phyloP scores from a whole-genome alignment of 805 yeast genomes.

The Myxozyma monticola region DNA sequence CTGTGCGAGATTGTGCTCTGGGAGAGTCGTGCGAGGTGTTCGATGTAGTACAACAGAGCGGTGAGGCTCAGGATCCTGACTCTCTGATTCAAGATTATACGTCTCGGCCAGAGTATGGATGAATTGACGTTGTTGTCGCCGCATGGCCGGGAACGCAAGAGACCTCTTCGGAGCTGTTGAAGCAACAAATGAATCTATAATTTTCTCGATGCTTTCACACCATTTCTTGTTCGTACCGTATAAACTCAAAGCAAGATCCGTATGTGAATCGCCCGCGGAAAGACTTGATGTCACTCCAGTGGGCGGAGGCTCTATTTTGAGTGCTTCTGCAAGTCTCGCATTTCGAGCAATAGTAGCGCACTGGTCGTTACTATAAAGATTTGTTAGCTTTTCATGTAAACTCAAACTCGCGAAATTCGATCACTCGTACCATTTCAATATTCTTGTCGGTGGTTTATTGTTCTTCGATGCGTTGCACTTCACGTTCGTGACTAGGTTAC shows the following conservation, averaged over 20 bases:
- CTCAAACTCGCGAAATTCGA: background rate
- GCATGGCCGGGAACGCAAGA: slow-evolving; percentile 74
- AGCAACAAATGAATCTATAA: slow-evolving; percentile 51
- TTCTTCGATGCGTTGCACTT: slow-evolving; percentile 55
- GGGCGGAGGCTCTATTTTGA: slow-evolving; percentile 49
- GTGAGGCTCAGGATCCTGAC: slow-evolving; percentile 80
- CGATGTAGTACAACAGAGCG: slow-evolving; percentile 64
- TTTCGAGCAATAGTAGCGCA: slow-evolving; percentile 66
- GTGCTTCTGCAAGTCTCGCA: slow-evolving; percentile 61
- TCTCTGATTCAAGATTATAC: slow-evolving; percentile 61
- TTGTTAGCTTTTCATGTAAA: no score
- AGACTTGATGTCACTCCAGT: slow-evolving; percentile 8
- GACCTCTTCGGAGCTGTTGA: slow-evolving; percentile 40
- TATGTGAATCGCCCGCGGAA: slow-evolving; percentile 41
- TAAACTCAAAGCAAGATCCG: slow-evolving; percentile 48
- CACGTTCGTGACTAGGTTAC: slow-evolving; percentile 49
- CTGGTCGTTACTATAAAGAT: slow-evolving; percentile 54
- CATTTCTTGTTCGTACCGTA: slow-evolving; percentile 61
- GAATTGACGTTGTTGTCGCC: slow-evolving; percentile 63
- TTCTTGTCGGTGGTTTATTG: slow-evolving; percentile 41
- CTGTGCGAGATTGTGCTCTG: slow-evolving; percentile 24
- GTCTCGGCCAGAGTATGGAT: slow-evolving; percentile 65
- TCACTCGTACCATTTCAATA: slow-evolving; percentile 54
- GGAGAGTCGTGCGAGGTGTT: slow-evolving; percentile 28
- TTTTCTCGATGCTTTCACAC: slow-evolving; percentile 64